Evolutionary conservation across 1,139 yeast species (phyloP).

Genomic region (Petasospora fabianii): DNA sequence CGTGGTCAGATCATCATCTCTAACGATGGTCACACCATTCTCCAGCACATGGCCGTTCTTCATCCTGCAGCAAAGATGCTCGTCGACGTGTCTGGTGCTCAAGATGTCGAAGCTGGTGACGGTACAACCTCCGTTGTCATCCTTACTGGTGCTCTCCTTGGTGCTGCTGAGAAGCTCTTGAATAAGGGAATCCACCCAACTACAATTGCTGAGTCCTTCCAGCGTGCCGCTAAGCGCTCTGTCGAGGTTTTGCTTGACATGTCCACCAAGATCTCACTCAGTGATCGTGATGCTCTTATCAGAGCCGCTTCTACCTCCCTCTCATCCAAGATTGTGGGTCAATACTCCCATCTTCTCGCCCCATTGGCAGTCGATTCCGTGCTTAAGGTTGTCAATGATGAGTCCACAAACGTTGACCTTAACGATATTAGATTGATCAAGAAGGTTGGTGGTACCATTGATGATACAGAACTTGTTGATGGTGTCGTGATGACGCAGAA

Average conservation of each 20-base stretch:
- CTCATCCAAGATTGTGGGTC: slow-evolving; percentile 93
- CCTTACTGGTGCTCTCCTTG: slow-evolving; percentile 86
- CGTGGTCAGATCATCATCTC: slow-evolving; percentile 91
- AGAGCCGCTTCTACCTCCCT: slow-evolving; percentile 94
- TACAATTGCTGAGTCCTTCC: slow-evolving; percentile 90
- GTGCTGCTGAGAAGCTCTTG: slow-evolving; percentile 89
- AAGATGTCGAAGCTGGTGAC: slow-evolving; percentile 98
- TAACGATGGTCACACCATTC: slow-evolving; percentile 95
- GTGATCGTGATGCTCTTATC: slow-evolving; percentile 75
- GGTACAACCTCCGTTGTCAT: slow-evolving; percentile 98
- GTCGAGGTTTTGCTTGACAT: slow-evolving; percentile 71
- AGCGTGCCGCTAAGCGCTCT: slow-evolving; percentile 86
- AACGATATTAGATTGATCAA: slow-evolving; percentile 85
- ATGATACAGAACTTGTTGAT: slow-evolving; percentile 87
- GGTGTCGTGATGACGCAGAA: slow-evolving; percentile 93
- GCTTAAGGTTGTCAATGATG: slow-evolving; percentile 62
- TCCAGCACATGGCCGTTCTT: slow-evolving; percentile 94
- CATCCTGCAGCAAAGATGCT: slow-evolving; percentile 99
- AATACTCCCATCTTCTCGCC: slow-evolving; percentile 76
- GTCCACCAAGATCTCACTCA: slow-evolving; percentile 70
- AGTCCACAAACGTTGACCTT: slow-evolving; percentile 72
- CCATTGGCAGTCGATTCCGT: slow-evolving; percentile 96
- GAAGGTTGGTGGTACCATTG: slow-evolving; percentile 96
- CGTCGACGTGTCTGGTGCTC: slow-evolving; percentile 96
- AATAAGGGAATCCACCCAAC: slow-evolving; percentile 95